Base-by-base conservation (phyloP, 2,329 filamentous ascomycete genomes). In the Endoconidiophora polonica region DNA sequence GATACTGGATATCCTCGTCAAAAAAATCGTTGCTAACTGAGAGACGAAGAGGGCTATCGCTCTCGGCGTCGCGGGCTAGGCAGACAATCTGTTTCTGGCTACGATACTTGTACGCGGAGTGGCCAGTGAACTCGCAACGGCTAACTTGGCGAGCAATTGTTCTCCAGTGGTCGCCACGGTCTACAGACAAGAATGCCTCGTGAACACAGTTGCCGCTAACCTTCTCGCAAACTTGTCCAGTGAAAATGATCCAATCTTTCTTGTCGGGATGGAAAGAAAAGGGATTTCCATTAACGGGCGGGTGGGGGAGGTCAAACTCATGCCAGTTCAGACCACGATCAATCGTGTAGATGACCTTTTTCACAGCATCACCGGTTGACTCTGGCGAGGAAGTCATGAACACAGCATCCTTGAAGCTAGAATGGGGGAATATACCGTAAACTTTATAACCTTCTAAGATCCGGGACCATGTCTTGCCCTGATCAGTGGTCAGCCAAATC, bases 211-310 rank as follows among this genome's bases (percentile, higher is more conserved):
- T 62, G 26, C 68, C 65, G 14, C 64, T 66, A 3, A 67, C 61
- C 29, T 63, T 63, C 41, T 79, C 74, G 60, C 86, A 93, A 54
- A 81, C 75, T 55, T 78, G 67, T 38, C 88, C 90, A 45, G 83
- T 77, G 87, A 88, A 96, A 54, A 98, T 83, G 41, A 96, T 70
- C 86, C 87, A 95, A 59, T 94, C 83, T 61, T 81, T 83, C 58
- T 83, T 76, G 57, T 82, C 77, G 1, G 87, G 83, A 59, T 98
- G 91, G 67, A 98, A 98, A 36, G 72, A 70, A 40, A 87, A 71
- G 16, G 76, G 72, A 5, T 67, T 60, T 3, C 60, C 56, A 1
- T 56, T 54, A 44, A 67, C 57, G 5, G 65, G 64, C 55, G 74
- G 73, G 40, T 75, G 69, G 1, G 81, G 83, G 2, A 81, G 77